Evolutionary conservation across 257 asterid species (phyloP).

Genomic region (Fraxinus excelsior): DNA sequence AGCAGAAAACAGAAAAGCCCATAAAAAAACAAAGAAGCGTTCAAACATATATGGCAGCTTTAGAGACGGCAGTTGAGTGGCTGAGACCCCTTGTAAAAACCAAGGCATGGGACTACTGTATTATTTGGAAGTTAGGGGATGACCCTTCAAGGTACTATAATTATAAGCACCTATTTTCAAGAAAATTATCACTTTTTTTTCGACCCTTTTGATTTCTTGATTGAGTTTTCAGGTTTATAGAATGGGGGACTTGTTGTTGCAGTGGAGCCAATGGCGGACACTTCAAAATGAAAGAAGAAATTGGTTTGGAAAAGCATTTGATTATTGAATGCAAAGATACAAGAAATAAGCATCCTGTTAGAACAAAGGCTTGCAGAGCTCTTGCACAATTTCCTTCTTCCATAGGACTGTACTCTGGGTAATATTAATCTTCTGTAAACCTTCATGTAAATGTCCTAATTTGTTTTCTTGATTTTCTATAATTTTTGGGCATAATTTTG

Average conservation of each 20-base stretch:
- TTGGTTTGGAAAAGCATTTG: constrained; percentile 23
- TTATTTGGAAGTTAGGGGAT: constrained; percentile 80
- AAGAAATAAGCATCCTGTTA: constrained; percentile 45
- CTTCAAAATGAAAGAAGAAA: constrained; percentile 41
- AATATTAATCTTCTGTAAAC: neutral
- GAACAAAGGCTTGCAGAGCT: constrained; percentile 56
- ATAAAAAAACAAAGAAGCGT: constrained; percentile 43
- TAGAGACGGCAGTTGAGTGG: constrained; percentile 46
- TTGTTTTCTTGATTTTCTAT: neutral
- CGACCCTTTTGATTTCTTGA: neutral
- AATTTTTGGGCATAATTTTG: neutral
- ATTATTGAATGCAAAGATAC: constrained; percentile 57
- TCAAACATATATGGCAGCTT: constrained; percentile 48
- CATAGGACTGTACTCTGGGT: constrained; percentile 82
- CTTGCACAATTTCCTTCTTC: constrained; percentile 61
- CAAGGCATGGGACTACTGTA: constrained; percentile 69
- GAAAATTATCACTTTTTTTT: neutral
- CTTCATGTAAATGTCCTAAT: neutral
- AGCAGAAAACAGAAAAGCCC: neutral
- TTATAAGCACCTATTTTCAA: neutral
- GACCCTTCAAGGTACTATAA: constrained; percentile 70
- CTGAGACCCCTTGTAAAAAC: constrained; percentile 58
- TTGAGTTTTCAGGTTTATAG: constrained; percentile 58
- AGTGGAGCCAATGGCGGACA: constrained; percentile 50
- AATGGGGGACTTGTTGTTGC: constrained; percentile 83